These are phyloP conservation scores for Psophocarpus tetragonolobus DNA, from an alignment of 306 rosid genomes.

Conservation along the genomic window DNA sequence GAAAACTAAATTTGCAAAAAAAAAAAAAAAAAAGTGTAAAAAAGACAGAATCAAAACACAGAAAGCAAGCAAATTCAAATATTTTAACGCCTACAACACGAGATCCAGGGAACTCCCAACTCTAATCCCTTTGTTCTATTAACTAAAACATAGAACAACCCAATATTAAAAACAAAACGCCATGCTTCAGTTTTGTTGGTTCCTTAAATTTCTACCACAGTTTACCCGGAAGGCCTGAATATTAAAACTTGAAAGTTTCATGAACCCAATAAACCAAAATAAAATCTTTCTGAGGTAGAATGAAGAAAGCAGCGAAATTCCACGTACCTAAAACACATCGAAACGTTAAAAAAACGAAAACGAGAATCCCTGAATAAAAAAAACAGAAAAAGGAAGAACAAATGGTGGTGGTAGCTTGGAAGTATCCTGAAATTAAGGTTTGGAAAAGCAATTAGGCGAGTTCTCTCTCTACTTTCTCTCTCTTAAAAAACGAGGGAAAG, in stretches of 20 bases:
- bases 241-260: conserved; percentile 4
- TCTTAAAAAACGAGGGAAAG: conserved; percentile 44
- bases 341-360: not conserved
- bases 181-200: not conserved
- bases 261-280: conserved; percentile 15
- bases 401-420: conserved; percentile 26
- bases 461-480: conserved; percentile 53
- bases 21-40: not conserved
- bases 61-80: conserved; percentile 17
- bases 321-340: conserved; percentile 51
- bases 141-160: not conserved
- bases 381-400: not conserved
- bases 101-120: conserved; percentile 38
- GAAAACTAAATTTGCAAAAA: not conserved
- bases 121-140: conserved; percentile 19
- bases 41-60: conserved; percentile 21
- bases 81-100: conserved; percentile 7
- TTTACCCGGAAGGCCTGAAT: conserved; percentile 19
- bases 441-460: conserved; percentile 23
- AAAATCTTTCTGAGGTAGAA: conserved; percentile 14
- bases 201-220: not conserved
- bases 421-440: conserved; percentile 28
- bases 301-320: conserved; percentile 24
- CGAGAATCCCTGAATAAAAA: not conserved
- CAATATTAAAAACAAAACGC: not conserved